A percentile compares a stretch with the other conserved stretches of the same genome.
Evolutionary conservation across 2,329 filamentous ascomycete species (phyloP).

Genomic region (Diaporthe sp.): DNA sequence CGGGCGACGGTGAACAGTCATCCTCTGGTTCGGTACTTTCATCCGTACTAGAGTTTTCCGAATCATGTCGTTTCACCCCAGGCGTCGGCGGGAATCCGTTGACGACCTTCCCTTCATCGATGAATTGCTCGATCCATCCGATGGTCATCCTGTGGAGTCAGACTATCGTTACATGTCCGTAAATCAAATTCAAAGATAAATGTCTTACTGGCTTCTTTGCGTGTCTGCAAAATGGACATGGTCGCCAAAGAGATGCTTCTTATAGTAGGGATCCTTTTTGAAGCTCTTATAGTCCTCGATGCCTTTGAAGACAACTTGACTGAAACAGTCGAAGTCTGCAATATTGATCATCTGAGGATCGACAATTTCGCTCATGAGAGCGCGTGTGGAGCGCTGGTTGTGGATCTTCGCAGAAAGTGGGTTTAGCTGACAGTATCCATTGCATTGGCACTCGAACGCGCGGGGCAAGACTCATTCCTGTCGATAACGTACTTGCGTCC

Average conservation of each 20-base stretch:
- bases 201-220: constrained; percentile 50
- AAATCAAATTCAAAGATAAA: constrained; percentile 38
- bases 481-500: constrained; percentile 53
- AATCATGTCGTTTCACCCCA: background rate
- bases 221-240: constrained; percentile 65
- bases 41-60: background rate
- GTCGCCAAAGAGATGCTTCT: constrained; percentile 56
- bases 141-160: constrained; percentile 56
- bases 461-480: background rate
- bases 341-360: constrained; percentile 62
- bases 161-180: background rate
- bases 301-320: constrained; percentile 58
- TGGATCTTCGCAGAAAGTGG: constrained; percentile 53
- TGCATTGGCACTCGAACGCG: too few species aligned
- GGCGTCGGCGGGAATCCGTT: constrained; percentile 30
- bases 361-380: constrained; percentile 55
- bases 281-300: constrained; percentile 61
- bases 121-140: constrained; percentile 58
- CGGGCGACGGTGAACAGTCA: background rate
- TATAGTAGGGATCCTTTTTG: constrained; percentile 63
- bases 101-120: constrained; percentile 52
- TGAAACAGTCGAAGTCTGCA: constrained; percentile 63
- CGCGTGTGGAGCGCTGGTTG: constrained; percentile 51
- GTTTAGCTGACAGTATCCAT: background rate
- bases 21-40: background rate